Evolutionary conservation across 2,329 filamentous ascomycete species (phyloP).

Genomic region (Pseudocercospora vitis): DNA sequence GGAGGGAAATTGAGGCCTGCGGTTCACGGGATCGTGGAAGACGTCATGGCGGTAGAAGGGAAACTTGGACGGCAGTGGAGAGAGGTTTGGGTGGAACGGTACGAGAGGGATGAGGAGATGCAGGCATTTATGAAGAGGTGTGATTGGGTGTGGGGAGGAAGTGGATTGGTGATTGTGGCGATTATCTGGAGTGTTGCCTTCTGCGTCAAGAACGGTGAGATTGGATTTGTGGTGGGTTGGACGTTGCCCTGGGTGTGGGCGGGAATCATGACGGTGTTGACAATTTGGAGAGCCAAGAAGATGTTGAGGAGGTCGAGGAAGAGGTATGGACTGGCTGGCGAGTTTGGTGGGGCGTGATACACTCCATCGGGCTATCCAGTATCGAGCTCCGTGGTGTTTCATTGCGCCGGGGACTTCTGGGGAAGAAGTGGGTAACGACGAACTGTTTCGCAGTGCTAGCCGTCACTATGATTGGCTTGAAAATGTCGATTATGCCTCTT

Average conservation of each 20-base stretch:
- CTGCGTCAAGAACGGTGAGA: constrained; percentile 9
- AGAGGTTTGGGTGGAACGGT: constrained; percentile 11
- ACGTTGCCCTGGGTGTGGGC: constrained; percentile 15
- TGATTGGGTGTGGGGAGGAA: constrained; percentile 15
- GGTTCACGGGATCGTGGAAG: constrained; percentile 15
- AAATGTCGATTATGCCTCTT: no score
- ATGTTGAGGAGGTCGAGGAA: constrained; percentile 7
- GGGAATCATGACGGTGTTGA: constrained; percentile 7
- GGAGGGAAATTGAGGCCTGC: constrained; percentile 7
- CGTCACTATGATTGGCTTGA: no score
- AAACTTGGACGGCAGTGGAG: constrained; percentile 7
- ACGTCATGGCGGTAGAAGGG: constrained; percentile 19
- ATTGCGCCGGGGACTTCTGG: no score
- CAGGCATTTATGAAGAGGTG: background rate
- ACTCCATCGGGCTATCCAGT: no score
- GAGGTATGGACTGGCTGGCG: no score
- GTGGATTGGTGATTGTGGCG: constrained; percentile 13
- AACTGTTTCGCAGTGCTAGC: no score
- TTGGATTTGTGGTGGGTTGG: constrained; percentile 16
- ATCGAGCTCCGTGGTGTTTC: no score
- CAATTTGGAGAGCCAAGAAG: constrained; percentile 7
- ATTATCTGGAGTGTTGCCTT: constrained; percentile 11
- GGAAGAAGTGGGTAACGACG: no score
- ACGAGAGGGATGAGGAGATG: constrained; percentile 8
- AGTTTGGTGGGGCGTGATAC: no score